These are phyloP conservation scores for Bertia moriformis DNA, from an alignment of 2,329 filamentous ascomycete species.

Conservation along the genomic window DNA sequence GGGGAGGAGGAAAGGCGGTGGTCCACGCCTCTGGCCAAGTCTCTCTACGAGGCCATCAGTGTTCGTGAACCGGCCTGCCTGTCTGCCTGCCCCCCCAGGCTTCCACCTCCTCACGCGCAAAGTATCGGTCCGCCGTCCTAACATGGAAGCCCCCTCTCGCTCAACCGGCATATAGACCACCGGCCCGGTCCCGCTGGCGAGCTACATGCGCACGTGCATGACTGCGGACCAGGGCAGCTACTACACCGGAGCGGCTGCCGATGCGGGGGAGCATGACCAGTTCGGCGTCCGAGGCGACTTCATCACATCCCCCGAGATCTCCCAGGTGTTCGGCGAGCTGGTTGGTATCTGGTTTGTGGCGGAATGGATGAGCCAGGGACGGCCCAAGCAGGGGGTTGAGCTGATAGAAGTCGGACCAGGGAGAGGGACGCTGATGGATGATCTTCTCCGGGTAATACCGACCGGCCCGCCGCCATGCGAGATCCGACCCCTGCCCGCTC, in stretches of 20 bases:
- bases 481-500: neutral
- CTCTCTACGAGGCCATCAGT: conserved; percentile 72
- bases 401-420: conserved; percentile 90
- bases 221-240: conserved; percentile 84
- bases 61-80: conserved; percentile 27
- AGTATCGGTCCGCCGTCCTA: neutral
- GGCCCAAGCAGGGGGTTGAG: conserved; percentile 59
- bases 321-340: conserved; percentile 89
- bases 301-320: conserved; percentile 93
- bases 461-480: neutral
- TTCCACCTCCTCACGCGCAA: neutral
- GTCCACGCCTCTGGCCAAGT: conserved; percentile 85
- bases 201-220: conserved; percentile 97
- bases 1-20: conserved; percentile 44
- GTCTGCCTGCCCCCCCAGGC: neutral
- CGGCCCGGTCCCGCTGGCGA: conserved; percentile 78
- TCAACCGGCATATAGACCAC: too few species aligned
- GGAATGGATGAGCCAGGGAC: conserved; percentile 89
- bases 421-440: conserved; percentile 89
- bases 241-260: conserved; percentile 63
- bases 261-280: conserved; percentile 47
- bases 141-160: conserved; percentile 6
- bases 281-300: conserved; percentile 90
- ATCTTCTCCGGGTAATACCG: conserved; percentile 68
- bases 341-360: conserved; percentile 88